Conservation (phyloP, 2,329 filamentous ascomycete species). For the Fusarium nisikadoi region DNA sequence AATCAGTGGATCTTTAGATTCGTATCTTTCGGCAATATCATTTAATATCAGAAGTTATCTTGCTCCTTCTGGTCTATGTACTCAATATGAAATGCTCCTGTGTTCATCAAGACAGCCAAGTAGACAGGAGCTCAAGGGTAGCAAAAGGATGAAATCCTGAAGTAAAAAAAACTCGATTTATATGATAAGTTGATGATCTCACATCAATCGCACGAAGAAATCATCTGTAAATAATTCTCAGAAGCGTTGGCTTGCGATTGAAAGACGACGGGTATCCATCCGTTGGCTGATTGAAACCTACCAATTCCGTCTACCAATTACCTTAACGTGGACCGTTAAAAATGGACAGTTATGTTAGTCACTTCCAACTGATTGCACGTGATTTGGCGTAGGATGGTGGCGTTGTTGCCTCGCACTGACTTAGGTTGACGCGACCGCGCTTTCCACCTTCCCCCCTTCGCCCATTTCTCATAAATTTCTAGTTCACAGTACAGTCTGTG, state of each 20-base stretch:
- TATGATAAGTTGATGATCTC: not conserved
- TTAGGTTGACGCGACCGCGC: slow-evolving; percentile 49
- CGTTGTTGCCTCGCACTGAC: slow-evolving; percentile 37
- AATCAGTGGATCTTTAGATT: not conserved
- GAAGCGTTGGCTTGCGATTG: not conserved
- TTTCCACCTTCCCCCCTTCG: slow-evolving; percentile 33
- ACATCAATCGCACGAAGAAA: not conserved
- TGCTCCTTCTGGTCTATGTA: not conserved
- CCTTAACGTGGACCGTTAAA: not conserved
- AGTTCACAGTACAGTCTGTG: not conserved
- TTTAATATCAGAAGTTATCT: not conserved
- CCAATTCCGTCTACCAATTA: not conserved
- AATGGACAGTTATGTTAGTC: not conserved
- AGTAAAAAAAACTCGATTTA: not conserved
- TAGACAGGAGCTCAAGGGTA: not conserved
- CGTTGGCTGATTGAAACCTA: not conserved
- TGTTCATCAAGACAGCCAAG: not conserved
- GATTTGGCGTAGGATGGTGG: slow-evolving; percentile 51
- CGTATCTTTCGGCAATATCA: not conserved
- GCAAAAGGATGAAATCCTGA: not conserved
- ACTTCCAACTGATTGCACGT: slow-evolving; percentile 43
- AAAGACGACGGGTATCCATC: not conserved
- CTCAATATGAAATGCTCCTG: not conserved
- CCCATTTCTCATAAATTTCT: slow-evolving; percentile 3
- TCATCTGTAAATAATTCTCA: not conserved